Percentiles rank a stretch among this genome's conserved stretches.
Evolutionary conservation across 2,329 filamentous ascomycete species (phyloP).

Genomic region (Claviceps fusiformis): DNA sequence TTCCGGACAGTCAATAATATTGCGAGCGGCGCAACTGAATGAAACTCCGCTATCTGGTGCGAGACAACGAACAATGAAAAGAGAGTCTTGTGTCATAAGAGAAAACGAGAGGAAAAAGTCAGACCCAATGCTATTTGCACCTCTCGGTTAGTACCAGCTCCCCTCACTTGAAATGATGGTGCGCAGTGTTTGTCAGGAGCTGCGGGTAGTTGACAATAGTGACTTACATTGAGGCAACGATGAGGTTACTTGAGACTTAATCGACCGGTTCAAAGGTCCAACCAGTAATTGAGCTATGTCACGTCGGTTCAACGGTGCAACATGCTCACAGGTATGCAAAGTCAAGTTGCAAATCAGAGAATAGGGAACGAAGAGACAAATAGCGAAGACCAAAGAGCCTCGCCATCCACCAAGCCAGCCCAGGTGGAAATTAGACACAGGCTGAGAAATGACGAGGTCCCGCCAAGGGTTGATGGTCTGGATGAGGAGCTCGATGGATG

Average conservation of each 20-base stretch:
- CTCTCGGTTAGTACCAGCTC: background rate
- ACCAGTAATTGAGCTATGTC: background rate
- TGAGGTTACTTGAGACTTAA: background rate
- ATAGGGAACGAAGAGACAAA: background rate
- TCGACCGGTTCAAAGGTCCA: background rate
- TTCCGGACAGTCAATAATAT: background rate
- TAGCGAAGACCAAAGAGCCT: background rate
- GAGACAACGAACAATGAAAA: background rate
- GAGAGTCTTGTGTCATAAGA: background rate
- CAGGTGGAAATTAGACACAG: constrained; percentile 1
- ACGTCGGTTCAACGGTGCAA: background rate
- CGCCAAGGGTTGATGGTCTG: background rate
- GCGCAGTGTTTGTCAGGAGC: background rate
- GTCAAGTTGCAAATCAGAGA: background rate
- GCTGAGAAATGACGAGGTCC: constrained; percentile 5
- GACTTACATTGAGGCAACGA: background rate
- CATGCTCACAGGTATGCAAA: background rate
- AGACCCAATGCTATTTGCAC: background rate
- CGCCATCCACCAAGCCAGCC: background rate
- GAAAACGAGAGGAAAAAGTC: background rate
- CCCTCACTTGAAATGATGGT: background rate
- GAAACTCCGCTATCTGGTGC: background rate
- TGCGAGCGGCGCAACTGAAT: background rate
- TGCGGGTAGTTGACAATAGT: background rate
- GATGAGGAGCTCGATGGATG: background rate